Base-by-base conservation (phyloP, 2,329 filamentous ascomycete genomes). In the Beauveria scarabaeidicola region DNA sequence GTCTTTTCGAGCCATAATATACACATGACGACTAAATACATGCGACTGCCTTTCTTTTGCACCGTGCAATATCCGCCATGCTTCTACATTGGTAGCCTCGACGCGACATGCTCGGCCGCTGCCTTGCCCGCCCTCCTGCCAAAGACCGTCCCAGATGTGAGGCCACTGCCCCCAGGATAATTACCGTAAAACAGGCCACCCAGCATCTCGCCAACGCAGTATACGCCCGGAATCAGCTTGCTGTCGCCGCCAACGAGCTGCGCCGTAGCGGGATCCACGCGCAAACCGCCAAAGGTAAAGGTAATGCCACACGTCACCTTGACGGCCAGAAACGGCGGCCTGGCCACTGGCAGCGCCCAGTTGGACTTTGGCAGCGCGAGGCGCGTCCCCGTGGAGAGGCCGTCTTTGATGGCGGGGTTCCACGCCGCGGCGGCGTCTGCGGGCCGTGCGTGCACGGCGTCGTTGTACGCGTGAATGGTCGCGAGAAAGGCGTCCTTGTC, bases 281-380 rank as follows among this genome's bases (percentile, higher is more conserved):
- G 75, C 7, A 88, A 69, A 0, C 86, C 85, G 1, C 85, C 86
- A 71, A 88, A 89, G 0, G 85, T 88, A 64, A 88, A 89, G 0
- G 85, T 88, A 17, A 89, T 78, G 1, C 86, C 86, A 50, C 82
- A 84, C 4, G 80, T 81, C 3, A 88, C 84, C 63, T 83, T 82
- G 50, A 88, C 80, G 1, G 85, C 85, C 25, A 85, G 69, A 65
- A 84, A 88, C 0, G 85, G 85, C 0, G 74, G 73, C 62, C 81
- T 68, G 41, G 79, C 75, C 8, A 89, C 64, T 0, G 85, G 78
- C 6, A 84, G 64, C 0, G 85, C 85, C 86, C 85, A 88, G 63
- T 89, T 88, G 0, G 83, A 81, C 71, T 89, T 89, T 0, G 79
- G 73, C 9, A 85, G 67, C 0, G 67, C 52, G 9, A 88, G 69